A percentile compares a stretch with the other conserved stretches of the same genome.
Conservation (phyloP, 495 filamentous ascomycete species). For the Annulohypoxylon nitens region DNA sequence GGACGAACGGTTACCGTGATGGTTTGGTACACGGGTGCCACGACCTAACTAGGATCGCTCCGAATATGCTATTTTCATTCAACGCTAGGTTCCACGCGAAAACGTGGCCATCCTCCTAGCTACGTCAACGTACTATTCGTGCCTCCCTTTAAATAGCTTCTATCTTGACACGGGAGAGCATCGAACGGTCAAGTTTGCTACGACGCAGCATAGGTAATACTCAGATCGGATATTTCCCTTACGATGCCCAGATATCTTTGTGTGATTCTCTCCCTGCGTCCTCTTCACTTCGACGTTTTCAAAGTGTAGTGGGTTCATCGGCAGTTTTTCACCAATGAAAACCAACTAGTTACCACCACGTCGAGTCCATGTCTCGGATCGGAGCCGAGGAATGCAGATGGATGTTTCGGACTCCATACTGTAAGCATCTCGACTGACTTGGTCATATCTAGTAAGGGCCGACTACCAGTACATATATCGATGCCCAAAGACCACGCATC, state of each 20-base stretch:
- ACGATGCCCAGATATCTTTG: neutral
- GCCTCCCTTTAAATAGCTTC: conserved; percentile 1
- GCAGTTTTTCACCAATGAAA: conserved; percentile 26
- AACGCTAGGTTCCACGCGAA: conserved; percentile 14
- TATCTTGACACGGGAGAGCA: neutral
- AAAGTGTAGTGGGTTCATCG: conserved; percentile 27
- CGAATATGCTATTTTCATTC: conserved; percentile 13
- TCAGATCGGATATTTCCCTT: neutral
- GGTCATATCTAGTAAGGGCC: neutral
- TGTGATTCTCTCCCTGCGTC: conserved; percentile 1
- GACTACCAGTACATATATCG: neutral
- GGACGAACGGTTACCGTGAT: conserved; percentile 7
- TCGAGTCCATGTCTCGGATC: conserved; percentile 14
- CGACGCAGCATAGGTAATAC: neutral
- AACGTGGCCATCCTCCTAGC: conserved; percentile 10
- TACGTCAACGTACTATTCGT: conserved; percentile 9
- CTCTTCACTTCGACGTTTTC: conserved; percentile 3
- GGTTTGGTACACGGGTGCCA: conserved; percentile 22
- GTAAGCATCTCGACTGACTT: neutral
- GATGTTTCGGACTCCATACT: conserved; percentile 3
- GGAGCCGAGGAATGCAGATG: neutral
- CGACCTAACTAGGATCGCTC: conserved; percentile 11
- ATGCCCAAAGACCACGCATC: neutral
- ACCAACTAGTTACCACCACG: conserved; percentile 1
- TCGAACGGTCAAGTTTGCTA: conserved; percentile 5